Evolutionary conservation across 768 basidiomycete genomes (phyloP), one percentile per base, ranked within the genome.

Genomic region (Paxillus ammoniavirescens): DNA sequence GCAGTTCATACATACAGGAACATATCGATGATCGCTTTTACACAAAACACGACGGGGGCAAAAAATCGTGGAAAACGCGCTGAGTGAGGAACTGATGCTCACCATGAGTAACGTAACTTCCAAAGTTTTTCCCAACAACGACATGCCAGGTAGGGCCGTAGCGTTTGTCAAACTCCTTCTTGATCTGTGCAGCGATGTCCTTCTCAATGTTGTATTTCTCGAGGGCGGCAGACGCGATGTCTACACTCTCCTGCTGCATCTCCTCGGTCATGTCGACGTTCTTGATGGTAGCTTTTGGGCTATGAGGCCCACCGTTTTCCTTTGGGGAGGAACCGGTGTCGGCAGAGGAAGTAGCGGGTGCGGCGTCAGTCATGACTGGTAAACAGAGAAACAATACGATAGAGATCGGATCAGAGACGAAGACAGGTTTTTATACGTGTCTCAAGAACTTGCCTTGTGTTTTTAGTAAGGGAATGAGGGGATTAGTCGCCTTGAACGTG

Each of bases 121-220:
- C 95, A 83, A 96, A 98, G 77, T 98, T 97, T 80, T 96, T 98
- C 56, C 96, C 96, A 47, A 96, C 96, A 60, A 98, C 94, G 71
- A 94, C 93, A 71, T 98, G 96, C 96, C 96, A 98, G 62, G 95
- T 97, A 52, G 91, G 85, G 23, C 93, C 92, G 62, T 93, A 87
- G 72, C 88, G 78, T 74, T 85, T 80, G 80, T 98, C 96, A 70
- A 95, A 93, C 77, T 97, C 93, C 74, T 94, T 94, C 83, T 98
- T 98, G 83, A 98, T 91, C 72, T 91, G 87, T 40, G 95, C 93
- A 14, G 96, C 96, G 68, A 98, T 93, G 72, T 98, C 96, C 75
- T 97, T 98, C 79, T 98, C 96, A 77, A 97, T 89, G 72, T 82
- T 87, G 77, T 86, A 92, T 72, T 92, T 90, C 63, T 94, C 89